Evolutionary conservation across 805 yeast species (phyloP), one percentile per base, ranked within the genome.

Genomic region (Candida incommunis): DNA sequence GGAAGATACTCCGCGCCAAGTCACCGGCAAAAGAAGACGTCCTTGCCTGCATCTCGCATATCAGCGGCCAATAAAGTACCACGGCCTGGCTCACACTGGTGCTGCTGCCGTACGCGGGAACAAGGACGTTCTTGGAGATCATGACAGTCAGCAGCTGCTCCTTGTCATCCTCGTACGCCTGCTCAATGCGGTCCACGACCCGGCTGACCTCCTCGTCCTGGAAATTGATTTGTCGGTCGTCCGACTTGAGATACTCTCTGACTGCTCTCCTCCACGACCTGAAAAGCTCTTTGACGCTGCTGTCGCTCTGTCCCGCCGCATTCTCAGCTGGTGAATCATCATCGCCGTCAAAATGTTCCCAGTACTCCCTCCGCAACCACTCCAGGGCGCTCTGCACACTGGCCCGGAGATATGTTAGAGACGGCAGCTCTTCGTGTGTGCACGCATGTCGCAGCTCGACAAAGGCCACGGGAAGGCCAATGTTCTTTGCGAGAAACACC

Each of bases 361-460:
- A 90, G 62, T 79, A 90, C 54, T 80, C 69, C 2, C 66, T 70
- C 59, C 70, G 71, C 2, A 90, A 63, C 96, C 97, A 92, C 3
- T 62, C 65, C 42, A 90, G 59, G 0, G 95, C 95, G 42, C 72
- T 65, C 3, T 61, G 56, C 1, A 76, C 63, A 13, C 79, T 73
- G n/a, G 66, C 56, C 31, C 94, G 67, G n/a, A 88, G 66, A 62
- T 82, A 69, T 35, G 72, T 76, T 37, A 85, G 54, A 25, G 81
- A 69, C 1, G 96, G 96, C 22, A 92, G 61, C 16, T 68, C 66
- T 54, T 90, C 97, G 60, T 92, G 98, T 0, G 98, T 90, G 3
- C 94, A 88, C 54, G 76, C 74, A 60, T 92, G 97, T 46, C 98
- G 70, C 24, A 86, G 58, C 56, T 92, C 98, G 0, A 92, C 98